Percentiles rank a stretch among this genome's conserved stretches.
phyloP scores from a whole-genome alignment of 306 rosid genomes.

The Parietaria judaica region DNA sequence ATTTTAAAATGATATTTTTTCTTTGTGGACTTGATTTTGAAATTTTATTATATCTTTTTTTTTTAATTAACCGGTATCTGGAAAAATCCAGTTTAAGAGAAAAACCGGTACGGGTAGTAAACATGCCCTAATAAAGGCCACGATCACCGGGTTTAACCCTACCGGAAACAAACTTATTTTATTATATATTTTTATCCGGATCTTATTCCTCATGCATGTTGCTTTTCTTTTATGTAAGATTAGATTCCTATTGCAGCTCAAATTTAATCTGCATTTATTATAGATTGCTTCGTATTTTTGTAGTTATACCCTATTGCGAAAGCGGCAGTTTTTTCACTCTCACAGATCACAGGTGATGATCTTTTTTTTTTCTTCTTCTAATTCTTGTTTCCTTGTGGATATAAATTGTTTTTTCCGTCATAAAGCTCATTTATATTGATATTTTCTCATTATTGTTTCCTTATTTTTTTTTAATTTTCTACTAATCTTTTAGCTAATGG shows the following conservation, averaged over 20 bases:
- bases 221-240: background rate
- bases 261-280: slow-evolving; percentile 16
- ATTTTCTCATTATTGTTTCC: background rate
- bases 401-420: background rate
- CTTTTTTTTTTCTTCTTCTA: slow-evolving; percentile 4
- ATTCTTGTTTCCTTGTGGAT: background rate
- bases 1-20: too few species aligned
- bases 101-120: too few species aligned
- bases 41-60: too few species aligned
- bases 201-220: background rate
- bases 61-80: too few species aligned
- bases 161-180: too few species aligned
- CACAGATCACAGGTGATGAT: slow-evolving; percentile 66
- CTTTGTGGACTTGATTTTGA: too few species aligned
- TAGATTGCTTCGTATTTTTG: slow-evolving; percentile 16
- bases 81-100: too few species aligned
- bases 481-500: slow-evolving; percentile 49
- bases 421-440: background rate
- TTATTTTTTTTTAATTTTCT: slow-evolving; percentile 4
- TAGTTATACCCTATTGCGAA: slow-evolving; percentile 52
- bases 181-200: background rate
- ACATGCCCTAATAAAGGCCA: too few species aligned
- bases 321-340: slow-evolving; percentile 74
- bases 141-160: too few species aligned
- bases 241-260: background rate